These are phyloP conservation scores for Cephaloascus fragrans DNA, from an alignment of 805 yeast species.

Conservation along the genomic window DNA sequence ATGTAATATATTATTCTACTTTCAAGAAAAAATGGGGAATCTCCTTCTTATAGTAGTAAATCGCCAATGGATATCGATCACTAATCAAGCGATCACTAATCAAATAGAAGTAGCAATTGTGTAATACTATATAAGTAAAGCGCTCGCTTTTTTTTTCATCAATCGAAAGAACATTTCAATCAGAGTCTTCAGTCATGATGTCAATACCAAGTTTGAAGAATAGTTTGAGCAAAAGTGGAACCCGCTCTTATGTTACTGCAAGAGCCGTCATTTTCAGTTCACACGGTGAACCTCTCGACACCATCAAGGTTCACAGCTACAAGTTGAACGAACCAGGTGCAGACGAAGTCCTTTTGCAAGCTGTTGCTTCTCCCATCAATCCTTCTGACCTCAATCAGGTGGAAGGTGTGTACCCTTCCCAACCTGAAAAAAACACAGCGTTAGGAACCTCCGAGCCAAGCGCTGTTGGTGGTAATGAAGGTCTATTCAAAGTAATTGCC, in stretches of 20 bases:
- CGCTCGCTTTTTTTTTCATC: too few species aligned
- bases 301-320: slow-evolving; percentile 41
- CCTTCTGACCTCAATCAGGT: slow-evolving; percentile 86
- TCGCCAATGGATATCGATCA: too few species aligned
- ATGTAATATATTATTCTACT: too few species aligned
- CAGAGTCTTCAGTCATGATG: too few species aligned
- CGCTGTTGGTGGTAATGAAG: slow-evolving; percentile 93
- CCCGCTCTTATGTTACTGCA: slow-evolving; percentile 35
- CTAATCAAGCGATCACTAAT: too few species aligned
- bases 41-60: too few species aligned
- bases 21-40: too few species aligned
- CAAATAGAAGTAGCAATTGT: too few species aligned
- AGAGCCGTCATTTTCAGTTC: slow-evolving; percentile 58
- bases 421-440: slow-evolving; percentile 47
- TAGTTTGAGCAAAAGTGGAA: background rate
- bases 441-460: slow-evolving; percentile 54
- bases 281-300: slow-evolving; percentile 60
- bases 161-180: too few species aligned
- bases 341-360: slow-evolving; percentile 42
- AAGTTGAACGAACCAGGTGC: slow-evolving; percentile 37
- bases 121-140: too few species aligned
- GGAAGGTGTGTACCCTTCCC: slow-evolving; percentile 79
- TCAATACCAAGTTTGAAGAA: background rate
- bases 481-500: slow-evolving; percentile 75
- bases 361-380: slow-evolving; percentile 78